Base-by-base conservation (phyloP, 805 yeast genomes). In the Torulaspora delbrueckii region DNA sequence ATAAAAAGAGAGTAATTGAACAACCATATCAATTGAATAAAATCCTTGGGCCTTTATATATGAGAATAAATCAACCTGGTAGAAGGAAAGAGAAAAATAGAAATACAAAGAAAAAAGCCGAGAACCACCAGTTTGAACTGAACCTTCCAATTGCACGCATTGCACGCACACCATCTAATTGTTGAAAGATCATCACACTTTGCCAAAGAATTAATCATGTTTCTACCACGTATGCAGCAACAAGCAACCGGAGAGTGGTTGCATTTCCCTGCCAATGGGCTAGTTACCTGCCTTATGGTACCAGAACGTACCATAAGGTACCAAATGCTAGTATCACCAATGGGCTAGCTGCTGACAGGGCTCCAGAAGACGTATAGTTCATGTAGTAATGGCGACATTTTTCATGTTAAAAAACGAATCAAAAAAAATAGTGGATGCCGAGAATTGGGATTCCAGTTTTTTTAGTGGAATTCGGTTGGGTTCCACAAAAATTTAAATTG, bases 21-120 rank as follows among this genome's bases (percentile, higher is more conserved):
- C 8, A n/a, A 41, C 19, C n/a, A 27, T n/a, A 16, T 5, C 32
- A n/a, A 33, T 6, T 19, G 22, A 4, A 3, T 7, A 31, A 35
- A 34, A 35, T 24, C 39, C 35, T 18, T 19, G n/a, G 22, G 27
- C 48, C 48, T 45, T 45, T 45, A 45, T 45, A 45, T 45, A 45
- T 35, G 16, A 19, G 13, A 19, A 16, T 24, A 9, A 5, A 13
- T 34, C 14, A 22, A 9, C 3, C 10, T n/a, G n/a, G 18, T 30
- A 25, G 37, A 40, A 40, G 24, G 25, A 19, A 6, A 32, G 30
- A 40, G 43, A 40, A 40, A 24, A 23, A 31, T n/a, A 13, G 37
- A 16, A 30, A 28, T 23, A 23, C 14, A 16, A n/a, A 28, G 35
- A 19, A 19, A 19, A 19, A 19, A 19, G n/a, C 22, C 6, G 22